These are phyloP conservation scores for Rutidosis leptorrhynchoides DNA, from an alignment of 129 eudicot genomes.

Conservation along the genomic window DNA sequence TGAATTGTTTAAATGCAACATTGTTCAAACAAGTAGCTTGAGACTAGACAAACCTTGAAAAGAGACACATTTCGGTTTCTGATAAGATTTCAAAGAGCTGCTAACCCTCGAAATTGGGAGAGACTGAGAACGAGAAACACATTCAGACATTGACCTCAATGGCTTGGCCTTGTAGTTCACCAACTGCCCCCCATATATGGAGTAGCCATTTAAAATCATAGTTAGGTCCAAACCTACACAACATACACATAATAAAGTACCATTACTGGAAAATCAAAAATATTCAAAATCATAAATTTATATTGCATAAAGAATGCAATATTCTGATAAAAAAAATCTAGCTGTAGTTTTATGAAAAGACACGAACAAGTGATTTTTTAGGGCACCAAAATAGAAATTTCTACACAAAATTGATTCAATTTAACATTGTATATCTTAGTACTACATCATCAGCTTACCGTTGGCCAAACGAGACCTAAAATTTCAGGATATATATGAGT, in stretches of 20 bases:
- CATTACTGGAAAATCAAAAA: background rate
- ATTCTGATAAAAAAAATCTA: too few species aligned
- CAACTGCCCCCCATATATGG: slow-evolving; percentile 27
- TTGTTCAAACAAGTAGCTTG: too few species aligned
- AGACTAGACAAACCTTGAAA: slow-evolving; percentile 41
- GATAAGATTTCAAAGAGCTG: slow-evolving; percentile 32
- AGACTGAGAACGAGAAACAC: slow-evolving; percentile 13
- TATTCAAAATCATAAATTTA: background rate
- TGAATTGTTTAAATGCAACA: too few species aligned
- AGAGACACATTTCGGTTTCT: slow-evolving; percentile 24
- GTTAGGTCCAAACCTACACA: slow-evolving; percentile 24
- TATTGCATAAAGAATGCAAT: background rate
- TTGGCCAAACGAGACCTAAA: background rate
- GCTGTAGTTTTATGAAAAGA: background rate
- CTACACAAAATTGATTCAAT: background rate
- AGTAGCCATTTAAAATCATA: slow-evolving; percentile 57
- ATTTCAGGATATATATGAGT: background rate
- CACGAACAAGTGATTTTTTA: background rate
- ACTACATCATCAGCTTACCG: background rate
- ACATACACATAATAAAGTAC: background rate
- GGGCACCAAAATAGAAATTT: background rate
- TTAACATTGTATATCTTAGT: background rate
- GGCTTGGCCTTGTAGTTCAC: slow-evolving; percentile 37
- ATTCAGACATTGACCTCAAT: slow-evolving; percentile 28
- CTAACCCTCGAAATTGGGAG: slow-evolving; percentile 27